Percentiles rank a stretch among this genome's conserved stretches.
phyloP scores from a whole-genome alignment of 805 yeast genomes.

The Spathaspora boniae region DNA sequence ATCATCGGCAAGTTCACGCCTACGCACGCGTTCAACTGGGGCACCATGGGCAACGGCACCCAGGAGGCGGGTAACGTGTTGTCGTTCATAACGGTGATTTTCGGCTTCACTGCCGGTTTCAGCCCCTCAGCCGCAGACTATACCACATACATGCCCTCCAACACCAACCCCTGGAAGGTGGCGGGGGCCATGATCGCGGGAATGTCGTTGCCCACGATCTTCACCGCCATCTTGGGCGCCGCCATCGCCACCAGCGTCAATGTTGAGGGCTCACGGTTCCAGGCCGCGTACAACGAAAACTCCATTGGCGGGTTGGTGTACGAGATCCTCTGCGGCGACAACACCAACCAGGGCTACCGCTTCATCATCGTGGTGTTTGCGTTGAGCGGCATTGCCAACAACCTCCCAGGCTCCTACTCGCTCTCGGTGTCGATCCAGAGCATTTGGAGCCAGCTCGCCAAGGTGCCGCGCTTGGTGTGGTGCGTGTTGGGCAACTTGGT shows the following conservation, averaged over 20 bases:
- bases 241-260: conserved; percentile 25
- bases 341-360: conserved; percentile 27
- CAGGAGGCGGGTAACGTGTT: conserved; percentile 28
- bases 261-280: conserved; percentile 6
- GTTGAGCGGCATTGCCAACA: conserved; percentile 28
- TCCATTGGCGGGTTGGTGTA: conserved; percentile 31
- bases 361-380: conserved; percentile 31
- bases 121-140: conserved; percentile 32
- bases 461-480: conserved; percentile 33
- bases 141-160: conserved; percentile 28
- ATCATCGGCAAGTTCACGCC: conserved; percentile 26
- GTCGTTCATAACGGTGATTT: conserved; percentile 24
- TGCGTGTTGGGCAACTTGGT: conserved; percentile 28
- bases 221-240: conserved; percentile 29
- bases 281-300: conserved; percentile 16
- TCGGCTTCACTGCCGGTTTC: conserved; percentile 34
- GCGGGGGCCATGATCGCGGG: conserved; percentile 25
- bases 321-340: conserved; percentile 23
- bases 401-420: conserved; percentile 33
- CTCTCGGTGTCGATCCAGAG: conserved; percentile 28
- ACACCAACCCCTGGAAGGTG: conserved; percentile 25
- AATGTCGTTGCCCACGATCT: conserved; percentile 23
- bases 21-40: conserved; percentile 22
- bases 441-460: conserved; percentile 28
- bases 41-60: conserved; percentile 23